phyloP scores from a whole-genome alignment of 208 protist genomes.

The Porcisia hertigi region DNA sequence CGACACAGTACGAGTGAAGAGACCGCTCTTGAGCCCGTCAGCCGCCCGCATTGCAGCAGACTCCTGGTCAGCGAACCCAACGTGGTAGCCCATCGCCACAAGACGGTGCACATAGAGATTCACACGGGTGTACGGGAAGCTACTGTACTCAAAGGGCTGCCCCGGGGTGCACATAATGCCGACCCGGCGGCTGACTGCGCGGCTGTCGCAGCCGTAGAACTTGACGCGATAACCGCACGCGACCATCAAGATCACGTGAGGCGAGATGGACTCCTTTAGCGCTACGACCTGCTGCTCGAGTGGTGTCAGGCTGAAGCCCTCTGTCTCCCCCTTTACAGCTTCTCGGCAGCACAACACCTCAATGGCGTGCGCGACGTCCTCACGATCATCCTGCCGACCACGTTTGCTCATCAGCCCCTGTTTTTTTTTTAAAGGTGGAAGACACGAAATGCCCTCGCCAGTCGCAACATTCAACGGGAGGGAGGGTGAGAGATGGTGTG shows the following conservation, averaged over 20 bases:
- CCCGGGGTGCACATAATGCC: conserved; percentile 87
- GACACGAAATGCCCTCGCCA: not conserved
- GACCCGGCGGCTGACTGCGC: conserved; percentile 74
- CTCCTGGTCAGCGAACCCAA: conserved; percentile 88
- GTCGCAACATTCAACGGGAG: not conserved
- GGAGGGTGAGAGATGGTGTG: too few species aligned
- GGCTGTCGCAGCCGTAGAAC: conserved; percentile 85
- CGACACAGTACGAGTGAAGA: conserved; percentile 77
- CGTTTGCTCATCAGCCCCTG: conserved; percentile 55
- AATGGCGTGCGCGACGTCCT: conserved; percentile 55
- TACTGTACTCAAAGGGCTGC: conserved; percentile 85
- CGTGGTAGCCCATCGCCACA: conserved; percentile 90
- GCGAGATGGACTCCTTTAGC: conserved; percentile 54
- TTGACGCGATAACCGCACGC: conserved; percentile 88
- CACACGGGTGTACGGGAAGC: conserved; percentile 76
- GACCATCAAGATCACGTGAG: conserved; percentile 77
- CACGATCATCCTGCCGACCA: conserved; percentile 39
- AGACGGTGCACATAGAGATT: conserved; percentile 84
- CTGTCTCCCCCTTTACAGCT: conserved; percentile 30
- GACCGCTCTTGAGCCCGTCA: conserved; percentile 55
- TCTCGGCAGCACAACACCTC: conserved; percentile 58
- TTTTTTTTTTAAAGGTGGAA: conserved; percentile 6
- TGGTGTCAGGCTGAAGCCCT: conserved; percentile 58
- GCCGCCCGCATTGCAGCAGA: conserved; percentile 79
- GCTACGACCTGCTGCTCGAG: conserved; percentile 82